Percentiles rank a stretch among this genome's conserved stretches.
Evolutionary conservation across 768 basidiomycete genomes (phyloP).

Genomic region (Daedalea quercina): DNA sequence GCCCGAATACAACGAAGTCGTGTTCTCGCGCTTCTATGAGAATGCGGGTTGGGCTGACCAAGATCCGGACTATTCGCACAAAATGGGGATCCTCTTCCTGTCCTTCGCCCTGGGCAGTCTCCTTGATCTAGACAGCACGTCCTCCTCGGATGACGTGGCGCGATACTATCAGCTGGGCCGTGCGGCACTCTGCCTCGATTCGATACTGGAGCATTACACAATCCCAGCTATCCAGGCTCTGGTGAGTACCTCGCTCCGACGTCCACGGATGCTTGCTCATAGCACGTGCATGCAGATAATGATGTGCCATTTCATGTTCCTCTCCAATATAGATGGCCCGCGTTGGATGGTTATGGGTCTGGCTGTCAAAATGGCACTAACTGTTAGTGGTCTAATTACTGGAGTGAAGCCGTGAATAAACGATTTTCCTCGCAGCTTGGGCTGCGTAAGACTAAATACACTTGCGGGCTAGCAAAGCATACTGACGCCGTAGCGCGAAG

Average conservation of each 20-base stretch:
- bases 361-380: conserved; percentile 62
- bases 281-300: conserved; percentile 37
- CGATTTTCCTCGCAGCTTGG: conserved; percentile 41
- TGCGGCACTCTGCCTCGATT: conserved; percentile 53
- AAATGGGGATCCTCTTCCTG: conserved; percentile 53
- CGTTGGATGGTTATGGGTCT: conserved; percentile 70
- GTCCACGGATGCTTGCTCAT: conserved; percentile 22
- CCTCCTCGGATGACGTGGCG: conserved; percentile 48
- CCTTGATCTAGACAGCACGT: conserved; percentile 49
- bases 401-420: conserved; percentile 1
- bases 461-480: not conserved
- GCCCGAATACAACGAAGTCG: conserved; percentile 43
- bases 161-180: conserved; percentile 56
- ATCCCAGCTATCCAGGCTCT: conserved; percentile 60
- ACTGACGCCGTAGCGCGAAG: conserved; percentile 26
- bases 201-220: conserved; percentile 57
- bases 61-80: conserved; percentile 40
- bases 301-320: conserved; percentile 44
- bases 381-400: conserved; percentile 33
- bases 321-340: conserved; percentile 44
- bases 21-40: conserved; percentile 50
- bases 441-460: conserved; percentile 43
- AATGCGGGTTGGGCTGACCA: conserved; percentile 29
- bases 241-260: conserved; percentile 34
- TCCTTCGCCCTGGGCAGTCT: conserved; percentile 60